Conservation (phyloP, 2,329 filamentous ascomycete genomes). For the Beauveria caledonica region DNA sequence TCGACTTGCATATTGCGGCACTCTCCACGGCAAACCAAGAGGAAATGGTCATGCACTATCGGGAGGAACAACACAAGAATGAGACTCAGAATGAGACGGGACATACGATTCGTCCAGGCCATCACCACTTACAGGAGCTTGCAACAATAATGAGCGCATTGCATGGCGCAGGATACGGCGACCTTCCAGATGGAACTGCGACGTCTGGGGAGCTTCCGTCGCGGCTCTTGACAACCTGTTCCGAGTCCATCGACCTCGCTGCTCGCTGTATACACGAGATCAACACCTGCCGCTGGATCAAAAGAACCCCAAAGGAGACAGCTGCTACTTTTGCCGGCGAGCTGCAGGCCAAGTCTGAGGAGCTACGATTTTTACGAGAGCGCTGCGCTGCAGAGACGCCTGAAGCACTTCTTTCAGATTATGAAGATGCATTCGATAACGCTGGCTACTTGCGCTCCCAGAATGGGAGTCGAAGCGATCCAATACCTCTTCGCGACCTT, state of each 20-base stretch:
- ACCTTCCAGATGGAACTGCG: not conserved
- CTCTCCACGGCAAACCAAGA: slow-evolving; percentile 13
- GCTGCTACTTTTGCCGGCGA: slow-evolving; percentile 16
- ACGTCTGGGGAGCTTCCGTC: not conserved
- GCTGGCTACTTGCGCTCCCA: slow-evolving; percentile 22
- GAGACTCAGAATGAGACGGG: not conserved
- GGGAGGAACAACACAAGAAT: not conserved
- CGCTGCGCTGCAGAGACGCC: slow-evolving; percentile 26
- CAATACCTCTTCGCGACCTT: slow-evolving; percentile 28
- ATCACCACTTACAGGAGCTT: not conserved
- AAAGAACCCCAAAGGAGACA: slow-evolving; percentile 14
- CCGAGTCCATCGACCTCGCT: slow-evolving; percentile 17
- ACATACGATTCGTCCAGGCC: not conserved
- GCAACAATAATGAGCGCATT: not conserved
- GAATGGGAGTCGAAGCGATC: slow-evolving; percentile 15
- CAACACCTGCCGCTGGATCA: slow-evolving; percentile 23
- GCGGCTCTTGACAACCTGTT: slow-evolving; percentile 23
- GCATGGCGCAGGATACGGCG: not conserved
- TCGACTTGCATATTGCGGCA: slow-evolving; percentile 34
- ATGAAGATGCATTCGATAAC: slow-evolving; percentile 33
- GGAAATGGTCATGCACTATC: slow-evolving; percentile 13
- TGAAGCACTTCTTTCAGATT: slow-evolving; percentile 29
- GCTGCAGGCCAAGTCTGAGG: slow-evolving; percentile 17
- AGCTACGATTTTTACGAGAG: slow-evolving; percentile 20
- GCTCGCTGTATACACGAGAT: slow-evolving; percentile 20